These are phyloP conservation scores for Talaromyces borbonicus DNA, from an alignment of 495 filamentous ascomycete species.

Conservation along the genomic window DNA sequence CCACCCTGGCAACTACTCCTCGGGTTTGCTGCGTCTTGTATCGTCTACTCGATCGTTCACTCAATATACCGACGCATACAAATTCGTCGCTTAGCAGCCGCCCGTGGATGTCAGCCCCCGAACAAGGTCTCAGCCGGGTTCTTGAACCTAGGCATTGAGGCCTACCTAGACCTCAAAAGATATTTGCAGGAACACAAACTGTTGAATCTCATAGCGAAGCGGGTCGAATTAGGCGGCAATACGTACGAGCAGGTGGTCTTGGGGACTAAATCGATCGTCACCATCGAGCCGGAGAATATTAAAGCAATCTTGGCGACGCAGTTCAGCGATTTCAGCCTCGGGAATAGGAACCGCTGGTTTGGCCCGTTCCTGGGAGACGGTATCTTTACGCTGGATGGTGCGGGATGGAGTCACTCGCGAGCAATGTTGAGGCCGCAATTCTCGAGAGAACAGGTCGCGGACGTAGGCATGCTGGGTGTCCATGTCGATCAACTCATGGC, in stretches of 20 bases:
- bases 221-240: slow-evolving; percentile 23
- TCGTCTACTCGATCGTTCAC: not conserved
- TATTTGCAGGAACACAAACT: not conserved
- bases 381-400: slow-evolving; percentile 65
- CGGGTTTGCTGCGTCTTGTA: not conserved
- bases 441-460: slow-evolving; percentile 36
- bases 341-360: slow-evolving; percentile 35
- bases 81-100: slow-evolving; percentile 22
- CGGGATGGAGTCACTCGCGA: slow-evolving; percentile 51
- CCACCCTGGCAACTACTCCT: not conserved
- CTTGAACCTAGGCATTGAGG: slow-evolving; percentile 27
- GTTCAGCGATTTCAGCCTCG: slow-evolving; percentile 57
- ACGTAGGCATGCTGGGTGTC: slow-evolving; percentile 41
- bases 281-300: slow-evolving; percentile 74
- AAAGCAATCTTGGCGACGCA: slow-evolving; percentile 76
- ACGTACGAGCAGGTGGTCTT: slow-evolving; percentile 26
- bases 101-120: slow-evolving; percentile 27
- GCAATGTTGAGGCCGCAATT: slow-evolving; percentile 46
- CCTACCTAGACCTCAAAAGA: slow-evolving; percentile 17
- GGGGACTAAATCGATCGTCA: slow-evolving; percentile 31
- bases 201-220: slow-evolving; percentile 23
- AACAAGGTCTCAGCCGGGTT: slow-evolving; percentile 11
- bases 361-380: slow-evolving; percentile 44
- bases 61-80: slow-evolving; percentile 6
- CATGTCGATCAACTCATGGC: slow-evolving; percentile 48